Conservation (phyloP, 306 rosid genomes). For the Quercus parvula region DNA sequence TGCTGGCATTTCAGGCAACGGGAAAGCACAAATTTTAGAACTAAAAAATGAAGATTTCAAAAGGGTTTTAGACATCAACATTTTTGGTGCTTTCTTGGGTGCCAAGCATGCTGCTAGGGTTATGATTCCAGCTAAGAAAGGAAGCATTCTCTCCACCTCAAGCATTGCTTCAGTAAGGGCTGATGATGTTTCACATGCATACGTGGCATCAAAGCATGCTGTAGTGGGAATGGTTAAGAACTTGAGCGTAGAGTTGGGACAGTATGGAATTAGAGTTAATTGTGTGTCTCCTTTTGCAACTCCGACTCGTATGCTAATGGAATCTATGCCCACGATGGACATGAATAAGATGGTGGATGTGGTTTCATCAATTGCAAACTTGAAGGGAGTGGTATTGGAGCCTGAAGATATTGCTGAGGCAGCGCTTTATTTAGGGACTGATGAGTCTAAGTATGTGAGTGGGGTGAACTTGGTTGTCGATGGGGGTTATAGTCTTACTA, state of each 20-base stretch:
- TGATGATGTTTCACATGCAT: slow-evolving; percentile 46
- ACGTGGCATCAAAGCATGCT: slow-evolving; percentile 62
- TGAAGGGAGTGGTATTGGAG: slow-evolving; percentile 16
- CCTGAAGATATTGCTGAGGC: slow-evolving; percentile 30
- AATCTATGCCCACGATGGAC: slow-evolving; percentile 16
- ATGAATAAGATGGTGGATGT: not conserved
- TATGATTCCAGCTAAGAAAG: slow-evolving; percentile 53
- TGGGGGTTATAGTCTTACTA: slow-evolving; percentile 34
- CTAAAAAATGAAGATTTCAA: slow-evolving; percentile 29
- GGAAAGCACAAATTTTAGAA: slow-evolving; percentile 3
- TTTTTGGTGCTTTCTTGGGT: slow-evolving; percentile 59
- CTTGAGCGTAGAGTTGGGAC: slow-evolving; percentile 54
- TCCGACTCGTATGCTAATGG: slow-evolving; percentile 40
- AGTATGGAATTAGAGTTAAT: slow-evolving; percentile 60
- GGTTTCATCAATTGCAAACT: not conserved
- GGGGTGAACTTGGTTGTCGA: slow-evolving; percentile 34
- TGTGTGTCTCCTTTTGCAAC: slow-evolving; percentile 49
- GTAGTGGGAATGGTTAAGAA: slow-evolving; percentile 62
- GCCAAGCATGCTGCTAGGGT: slow-evolving; percentile 62
- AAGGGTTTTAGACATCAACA: slow-evolving; percentile 54
- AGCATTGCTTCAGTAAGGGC: slow-evolving; percentile 37
- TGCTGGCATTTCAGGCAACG: slow-evolving; percentile 45
- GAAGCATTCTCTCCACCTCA: slow-evolving; percentile 55
- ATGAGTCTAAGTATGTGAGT: slow-evolving; percentile 30
- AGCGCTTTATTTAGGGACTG: slow-evolving; percentile 30